phyloP scores from a whole-genome alignment of 2,329 filamentous ascomycete genomes.

The Arthrobotrys pseudoclavata region DNA sequence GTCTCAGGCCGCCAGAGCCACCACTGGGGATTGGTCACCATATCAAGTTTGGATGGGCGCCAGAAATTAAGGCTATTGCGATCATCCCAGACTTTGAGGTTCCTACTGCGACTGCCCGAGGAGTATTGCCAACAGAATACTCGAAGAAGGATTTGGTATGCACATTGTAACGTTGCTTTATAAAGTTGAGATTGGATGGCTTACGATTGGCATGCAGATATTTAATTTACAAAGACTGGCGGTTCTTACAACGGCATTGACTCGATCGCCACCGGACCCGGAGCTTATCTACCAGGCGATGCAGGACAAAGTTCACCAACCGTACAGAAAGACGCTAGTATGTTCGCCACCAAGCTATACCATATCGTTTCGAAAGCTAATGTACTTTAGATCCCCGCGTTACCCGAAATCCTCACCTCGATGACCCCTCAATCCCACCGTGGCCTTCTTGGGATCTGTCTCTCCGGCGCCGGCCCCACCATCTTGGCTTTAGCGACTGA shows the following conservation, averaged over 20 bases:
- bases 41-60: conserved; percentile 93
- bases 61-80: conserved; percentile 95
- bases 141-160: conserved; percentile 66
- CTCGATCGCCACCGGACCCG: conserved; percentile 88
- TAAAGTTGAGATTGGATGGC: neutral
- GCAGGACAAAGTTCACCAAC: conserved; percentile 99
- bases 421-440: conserved; percentile 89
- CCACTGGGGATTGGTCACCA: conserved; percentile 94
- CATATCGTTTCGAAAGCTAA: conserved; percentile 8
- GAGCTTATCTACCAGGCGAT: conserved; percentile 97
- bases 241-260: conserved; percentile 87
- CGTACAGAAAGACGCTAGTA: conserved; percentile 84
- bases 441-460: conserved; percentile 90
- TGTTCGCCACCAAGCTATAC: neutral
- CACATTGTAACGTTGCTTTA: neutral
- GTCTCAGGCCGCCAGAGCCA: conserved; percentile 86
- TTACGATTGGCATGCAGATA: conserved; percentile 67
- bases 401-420: conserved; percentile 89
- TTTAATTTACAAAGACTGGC: conserved; percentile 97
- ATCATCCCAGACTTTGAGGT: conserved; percentile 98
- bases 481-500: conserved; percentile 92
- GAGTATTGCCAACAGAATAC: conserved; percentile 85
- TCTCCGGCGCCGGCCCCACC: conserved; percentile 94
- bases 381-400: conserved; percentile 77
- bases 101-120: conserved; percentile 89